phyloP scores from a whole-genome alignment of 768 basidiomycete species.

The Suillus brevipes region DNA sequence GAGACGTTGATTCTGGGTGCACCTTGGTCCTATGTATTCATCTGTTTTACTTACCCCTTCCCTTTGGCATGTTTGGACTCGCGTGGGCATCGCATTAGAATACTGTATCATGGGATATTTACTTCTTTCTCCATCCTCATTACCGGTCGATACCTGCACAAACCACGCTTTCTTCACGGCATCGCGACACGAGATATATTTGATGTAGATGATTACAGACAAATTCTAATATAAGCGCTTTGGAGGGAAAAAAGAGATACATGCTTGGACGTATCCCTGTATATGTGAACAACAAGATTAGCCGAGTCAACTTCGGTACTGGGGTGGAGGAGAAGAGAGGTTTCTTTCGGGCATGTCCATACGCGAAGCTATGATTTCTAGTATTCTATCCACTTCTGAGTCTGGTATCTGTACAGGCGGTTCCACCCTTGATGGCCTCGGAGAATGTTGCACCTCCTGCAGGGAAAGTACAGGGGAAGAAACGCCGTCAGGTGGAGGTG shows the following conservation, averaged over 20 bases:
- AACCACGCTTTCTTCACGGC: background rate
- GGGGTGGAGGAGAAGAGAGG: conserved; percentile 1
- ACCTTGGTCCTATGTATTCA: conserved; percentile 7
- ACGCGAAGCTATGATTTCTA: conserved; percentile 10
- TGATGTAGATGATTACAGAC: background rate
- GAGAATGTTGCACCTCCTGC: background rate
- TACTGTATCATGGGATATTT: conserved; percentile 19
- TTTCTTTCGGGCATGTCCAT: conserved; percentile 7
- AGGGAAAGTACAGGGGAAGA: background rate
- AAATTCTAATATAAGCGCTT: background rate
- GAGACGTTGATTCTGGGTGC: conserved; percentile 21
- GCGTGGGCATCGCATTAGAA: conserved; percentile 20
- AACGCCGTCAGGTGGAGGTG: background rate
- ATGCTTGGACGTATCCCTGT: background rate
- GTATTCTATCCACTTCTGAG: conserved; percentile 10
- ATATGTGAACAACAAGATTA: conserved; percentile 1
- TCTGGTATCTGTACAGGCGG: background rate
- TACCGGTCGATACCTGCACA: conserved; percentile 10
- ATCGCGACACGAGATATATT: conserved; percentile 7
- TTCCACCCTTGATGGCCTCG: background rate
- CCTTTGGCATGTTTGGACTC: conserved; percentile 10
- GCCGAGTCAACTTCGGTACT: conserved; percentile 7
- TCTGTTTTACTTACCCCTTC: conserved; percentile 1
- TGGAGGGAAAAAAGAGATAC: background rate
- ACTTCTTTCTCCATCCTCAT: conserved; percentile 14